These are phyloP conservation scores for Pyrus pyrifolia DNA, from an alignment of 306 rosid genomes.

Conservation along the genomic window DNA sequence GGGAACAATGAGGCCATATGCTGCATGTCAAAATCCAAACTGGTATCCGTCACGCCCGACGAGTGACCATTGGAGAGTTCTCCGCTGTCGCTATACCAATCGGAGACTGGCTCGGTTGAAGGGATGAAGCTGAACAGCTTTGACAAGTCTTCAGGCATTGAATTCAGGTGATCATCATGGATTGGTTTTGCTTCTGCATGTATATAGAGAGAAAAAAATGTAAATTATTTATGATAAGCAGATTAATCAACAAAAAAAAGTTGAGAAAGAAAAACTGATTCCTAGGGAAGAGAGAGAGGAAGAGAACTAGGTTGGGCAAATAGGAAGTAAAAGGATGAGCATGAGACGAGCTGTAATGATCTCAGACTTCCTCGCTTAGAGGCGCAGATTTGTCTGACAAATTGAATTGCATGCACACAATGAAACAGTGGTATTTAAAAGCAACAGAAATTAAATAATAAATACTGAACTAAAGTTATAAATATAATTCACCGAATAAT, in stretches of 20 bases:
- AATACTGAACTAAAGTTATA: neutral
- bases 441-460: neutral
- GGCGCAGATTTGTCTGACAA: neutral
- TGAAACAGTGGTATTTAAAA: neutral
- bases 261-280: neutral
- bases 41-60: constrained; percentile 33
- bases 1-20: constrained; percentile 60
- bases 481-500: constrained; percentile 1
- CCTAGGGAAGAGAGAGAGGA: neutral
- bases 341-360: neutral
- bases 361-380: neutral
- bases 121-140: constrained; percentile 45
- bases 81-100: constrained; percentile 37
- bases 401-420: neutral
- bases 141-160: constrained; percentile 51
- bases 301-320: neutral
- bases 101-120: constrained; percentile 30
- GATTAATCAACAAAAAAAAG: no score
- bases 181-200: constrained; percentile 37
- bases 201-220: neutral
- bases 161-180: constrained; percentile 39
- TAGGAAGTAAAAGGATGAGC: neutral
- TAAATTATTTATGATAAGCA: neutral
- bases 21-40: constrained; percentile 49
- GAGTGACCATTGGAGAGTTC: constrained; percentile 39